Evolutionary conservation across 2,329 filamentous ascomycete genomes (phyloP).

Genomic region (Neopestalotiopsis rosae): DNA sequence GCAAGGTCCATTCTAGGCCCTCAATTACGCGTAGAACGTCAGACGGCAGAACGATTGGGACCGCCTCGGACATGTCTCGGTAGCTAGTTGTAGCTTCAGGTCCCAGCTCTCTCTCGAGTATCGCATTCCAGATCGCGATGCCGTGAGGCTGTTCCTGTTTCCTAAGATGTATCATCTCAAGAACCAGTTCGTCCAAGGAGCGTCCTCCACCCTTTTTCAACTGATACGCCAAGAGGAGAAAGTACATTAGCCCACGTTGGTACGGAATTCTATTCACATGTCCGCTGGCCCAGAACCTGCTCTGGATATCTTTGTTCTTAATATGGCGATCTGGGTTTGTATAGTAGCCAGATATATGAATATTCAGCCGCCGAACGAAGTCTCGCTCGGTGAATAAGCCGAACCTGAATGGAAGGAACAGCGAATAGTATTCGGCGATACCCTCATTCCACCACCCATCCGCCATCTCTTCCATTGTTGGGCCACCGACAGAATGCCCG

Average conservation of each 20-base stretch:
- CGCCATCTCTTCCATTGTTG: background rate
- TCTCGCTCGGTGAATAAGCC: background rate
- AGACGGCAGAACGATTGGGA: background rate
- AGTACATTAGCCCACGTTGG: background rate
- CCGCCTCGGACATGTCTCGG: background rate
- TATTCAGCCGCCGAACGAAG: background rate
- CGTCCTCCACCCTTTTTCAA: background rate
- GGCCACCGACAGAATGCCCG: background rate
- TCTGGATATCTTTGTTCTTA: background rate
- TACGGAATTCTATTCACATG: background rate
- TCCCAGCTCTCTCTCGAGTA: background rate
- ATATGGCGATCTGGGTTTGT: background rate
- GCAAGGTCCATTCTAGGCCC: background rate
- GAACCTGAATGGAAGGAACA: background rate
- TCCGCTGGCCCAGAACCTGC: background rate
- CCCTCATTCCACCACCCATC: background rate
- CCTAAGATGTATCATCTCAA: background rate
- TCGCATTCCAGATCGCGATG: background rate
- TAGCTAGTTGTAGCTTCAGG: background rate
- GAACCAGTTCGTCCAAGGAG: background rate
- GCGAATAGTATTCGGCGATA: conserved; percentile 5
- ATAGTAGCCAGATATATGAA: background rate
- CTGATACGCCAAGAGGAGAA: background rate
- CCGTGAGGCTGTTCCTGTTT: background rate
- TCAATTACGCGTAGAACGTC: background rate